A percentile compares a stretch with the other conserved stretches of the same genome.
Evolutionary conservation across 257 asterid genomes (phyloP).

Genomic region (Nicotiana benthamiana): DNA sequence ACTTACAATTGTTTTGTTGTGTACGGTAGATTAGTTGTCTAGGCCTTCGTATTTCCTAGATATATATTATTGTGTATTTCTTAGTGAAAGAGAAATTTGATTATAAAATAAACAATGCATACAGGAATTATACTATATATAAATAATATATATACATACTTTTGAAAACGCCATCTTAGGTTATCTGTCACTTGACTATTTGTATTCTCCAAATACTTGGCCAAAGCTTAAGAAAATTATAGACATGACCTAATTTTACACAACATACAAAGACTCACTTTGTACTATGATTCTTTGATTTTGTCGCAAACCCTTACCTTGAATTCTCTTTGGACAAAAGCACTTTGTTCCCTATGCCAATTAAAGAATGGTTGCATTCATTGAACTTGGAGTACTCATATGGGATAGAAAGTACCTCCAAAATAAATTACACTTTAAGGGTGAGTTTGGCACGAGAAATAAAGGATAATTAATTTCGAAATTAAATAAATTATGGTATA

Average conservation of each 20-base stretch:
- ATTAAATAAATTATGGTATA: too few relatives aligned
- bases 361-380: conserved; percentile 18
- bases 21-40: not conserved
- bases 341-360: conserved; percentile 1
- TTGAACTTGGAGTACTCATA: conserved; percentile 16
- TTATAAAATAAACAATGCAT: not conserved
- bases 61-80: not conserved
- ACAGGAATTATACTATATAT: too few relatives aligned
- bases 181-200: conserved; percentile 18
- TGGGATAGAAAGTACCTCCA: conserved; percentile 27
- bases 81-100: not conserved
- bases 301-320: conserved; percentile 26
- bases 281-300: conserved; percentile 6
- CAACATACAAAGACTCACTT: conserved; percentile 3
- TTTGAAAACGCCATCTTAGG: conserved; percentile 30
- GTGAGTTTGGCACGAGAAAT: too few relatives aligned
- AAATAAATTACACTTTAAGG: conserved; percentile 6
- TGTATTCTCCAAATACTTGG: not conserved
- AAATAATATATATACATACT: not conserved
- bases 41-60: not conserved
- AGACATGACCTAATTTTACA: conserved; percentile 13
- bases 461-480: too few relatives aligned
- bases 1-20: not conserved
- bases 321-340: conserved; percentile 19
- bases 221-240: not conserved